phyloP scores from a whole-genome alignment of 2,329 filamentous ascomycete genomes.

The Trichoderma sp. region DNA sequence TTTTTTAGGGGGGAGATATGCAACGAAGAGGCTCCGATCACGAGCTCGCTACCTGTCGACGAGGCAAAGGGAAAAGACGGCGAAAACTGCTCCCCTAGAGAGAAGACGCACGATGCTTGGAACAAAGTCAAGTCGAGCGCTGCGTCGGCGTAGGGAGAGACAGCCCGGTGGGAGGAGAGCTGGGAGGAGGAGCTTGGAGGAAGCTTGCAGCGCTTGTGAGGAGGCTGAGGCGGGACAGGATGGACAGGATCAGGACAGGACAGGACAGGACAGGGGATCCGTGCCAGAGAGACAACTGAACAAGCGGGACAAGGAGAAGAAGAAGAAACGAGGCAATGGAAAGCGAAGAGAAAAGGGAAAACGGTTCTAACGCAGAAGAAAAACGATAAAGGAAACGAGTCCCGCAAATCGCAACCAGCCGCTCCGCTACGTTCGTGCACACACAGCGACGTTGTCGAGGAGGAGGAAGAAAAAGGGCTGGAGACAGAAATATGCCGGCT shows the following conservation, averaged over 20 bases:
- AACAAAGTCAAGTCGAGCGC: not conserved
- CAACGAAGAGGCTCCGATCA: slow-evolving; percentile 20
- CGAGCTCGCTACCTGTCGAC: slow-evolving; percentile 18
- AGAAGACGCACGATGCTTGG: slow-evolving; percentile 2
- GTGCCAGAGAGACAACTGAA: slow-evolving; percentile 23
- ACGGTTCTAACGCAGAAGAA: slow-evolving; percentile 30
- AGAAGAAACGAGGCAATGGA: slow-evolving; percentile 31
- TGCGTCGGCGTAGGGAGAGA: slow-evolving; percentile 2
- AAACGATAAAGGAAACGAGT: slow-evolving; percentile 34
- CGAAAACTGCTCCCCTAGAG: not conserved
- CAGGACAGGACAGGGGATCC: slow-evolving; percentile 26
- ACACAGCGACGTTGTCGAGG: slow-evolving; percentile 28
- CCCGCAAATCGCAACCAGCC: slow-evolving; percentile 34
- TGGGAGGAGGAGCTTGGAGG: slow-evolving; percentile 5
- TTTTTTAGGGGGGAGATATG: slow-evolving; percentile 6
- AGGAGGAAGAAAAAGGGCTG: not conserved
- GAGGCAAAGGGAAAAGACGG: not conserved
- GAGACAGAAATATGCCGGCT: slow-evolving; percentile 20
- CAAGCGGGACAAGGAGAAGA: slow-evolving; percentile 29
- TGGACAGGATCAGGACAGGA: not conserved
- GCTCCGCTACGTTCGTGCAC: slow-evolving; percentile 29
- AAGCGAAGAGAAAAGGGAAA: slow-evolving; percentile 29
- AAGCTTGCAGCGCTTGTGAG: slow-evolving; percentile 20
- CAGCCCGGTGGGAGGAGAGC: not conserved
- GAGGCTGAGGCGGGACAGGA: slow-evolving; percentile 25